Percentiles rank a stretch among this genome's conserved stretches.
phyloP scores from a whole-genome alignment of 108 stramenopile genomes.

The Chaetoceros muelleri region DNA sequence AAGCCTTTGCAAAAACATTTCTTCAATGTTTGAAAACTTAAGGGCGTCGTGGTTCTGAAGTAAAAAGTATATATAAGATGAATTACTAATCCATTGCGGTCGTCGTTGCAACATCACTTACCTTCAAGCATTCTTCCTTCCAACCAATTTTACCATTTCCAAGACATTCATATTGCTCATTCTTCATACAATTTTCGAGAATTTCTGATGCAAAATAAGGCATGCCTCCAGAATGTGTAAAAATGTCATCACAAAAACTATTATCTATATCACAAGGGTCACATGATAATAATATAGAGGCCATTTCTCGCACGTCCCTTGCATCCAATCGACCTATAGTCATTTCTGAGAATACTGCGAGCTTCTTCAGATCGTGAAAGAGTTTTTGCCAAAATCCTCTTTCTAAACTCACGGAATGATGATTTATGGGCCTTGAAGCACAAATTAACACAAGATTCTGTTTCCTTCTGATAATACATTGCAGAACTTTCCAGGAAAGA shows the following conservation, averaged over 20 bases:
- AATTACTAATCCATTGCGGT: too few relatives aligned
- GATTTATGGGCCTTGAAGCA: constrained; percentile 23
- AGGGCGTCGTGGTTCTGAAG: not conserved
- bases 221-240: constrained; percentile 44
- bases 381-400: constrained; percentile 38
- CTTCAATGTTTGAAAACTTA: constrained; percentile 8
- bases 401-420: constrained; percentile 21
- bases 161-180: constrained; percentile 15
- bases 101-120: too few relatives aligned
- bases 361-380: constrained; percentile 5
- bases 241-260: constrained; percentile 28
- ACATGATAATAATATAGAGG: constrained; percentile 27
- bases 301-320: constrained; percentile 34
- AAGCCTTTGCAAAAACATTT: constrained; percentile 43
- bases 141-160: constrained; percentile 25
- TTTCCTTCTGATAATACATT: constrained; percentile 22
- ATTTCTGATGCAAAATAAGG: constrained; percentile 54
- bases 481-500: constrained; percentile 52
- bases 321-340: constrained; percentile 26
- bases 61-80: too few relatives aligned
- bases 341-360: constrained; percentile 30
- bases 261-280: constrained; percentile 22
- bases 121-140: constrained; percentile 8
- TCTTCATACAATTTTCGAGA: constrained; percentile 31
- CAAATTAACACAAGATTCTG: constrained; percentile 51